Conservation (phyloP, 2,329 filamentous ascomycete genomes). For the Colletotrichum agaves region DNA sequence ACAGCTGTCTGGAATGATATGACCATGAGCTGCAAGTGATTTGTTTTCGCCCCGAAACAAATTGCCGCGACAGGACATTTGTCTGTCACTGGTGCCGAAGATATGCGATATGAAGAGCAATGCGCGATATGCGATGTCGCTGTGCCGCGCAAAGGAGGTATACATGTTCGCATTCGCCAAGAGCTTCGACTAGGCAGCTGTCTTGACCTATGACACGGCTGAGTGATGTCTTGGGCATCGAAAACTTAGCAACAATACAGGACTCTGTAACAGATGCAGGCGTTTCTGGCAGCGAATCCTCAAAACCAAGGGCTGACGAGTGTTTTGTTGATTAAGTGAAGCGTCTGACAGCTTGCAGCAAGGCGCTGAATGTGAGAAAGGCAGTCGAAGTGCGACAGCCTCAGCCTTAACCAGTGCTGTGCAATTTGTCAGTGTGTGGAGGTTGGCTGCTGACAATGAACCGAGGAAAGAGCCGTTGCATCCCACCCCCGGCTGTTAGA, state of each 20-base stretch:
- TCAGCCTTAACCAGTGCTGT: slow-evolving; percentile 7
- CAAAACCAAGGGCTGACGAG: neutral
- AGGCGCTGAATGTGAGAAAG: neutral
- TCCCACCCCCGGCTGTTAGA: neutral
- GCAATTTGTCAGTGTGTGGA: neutral
- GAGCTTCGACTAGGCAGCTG: neutral
- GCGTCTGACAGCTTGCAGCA: slow-evolving; percentile 14
- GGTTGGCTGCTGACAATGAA: slow-evolving; percentile 6
- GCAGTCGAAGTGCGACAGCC: neutral
- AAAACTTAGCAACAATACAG: neutral
- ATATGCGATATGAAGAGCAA: neutral
- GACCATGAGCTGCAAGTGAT: neutral
- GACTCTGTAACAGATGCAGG: neutral
- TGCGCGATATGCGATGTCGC: neutral
- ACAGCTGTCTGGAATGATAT: neutral
- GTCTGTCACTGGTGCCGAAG: neutral
- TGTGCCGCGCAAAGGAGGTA: neutral
- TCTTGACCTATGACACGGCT: neutral
- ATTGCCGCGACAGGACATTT: neutral
- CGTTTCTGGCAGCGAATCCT: slow-evolving; percentile 11
- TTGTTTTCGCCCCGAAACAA: neutral
- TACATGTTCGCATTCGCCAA: neutral
- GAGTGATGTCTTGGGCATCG: neutral
- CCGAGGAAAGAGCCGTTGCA: slow-evolving; percentile 3
- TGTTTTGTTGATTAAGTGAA: slow-evolving; percentile 1